Evolutionary conservation across 1,139 yeast genomes (phyloP), one percentile per base, ranked within the genome.

Genomic region (Diutina pseudorugosa): DNA sequence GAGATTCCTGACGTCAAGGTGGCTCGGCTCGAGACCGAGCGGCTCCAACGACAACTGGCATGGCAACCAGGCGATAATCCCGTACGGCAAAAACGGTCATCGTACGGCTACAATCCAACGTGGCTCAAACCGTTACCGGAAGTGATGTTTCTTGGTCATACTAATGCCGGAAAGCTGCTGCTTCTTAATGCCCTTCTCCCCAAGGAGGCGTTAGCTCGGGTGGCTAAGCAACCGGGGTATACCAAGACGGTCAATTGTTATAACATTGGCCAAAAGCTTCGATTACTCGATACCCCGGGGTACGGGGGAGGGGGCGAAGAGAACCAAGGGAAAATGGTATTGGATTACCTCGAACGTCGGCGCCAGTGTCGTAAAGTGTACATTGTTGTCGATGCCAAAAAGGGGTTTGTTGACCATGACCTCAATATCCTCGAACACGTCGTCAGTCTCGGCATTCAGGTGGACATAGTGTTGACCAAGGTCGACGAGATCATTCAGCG

Each of bases 81-180:
- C 12, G 36, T 30, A 14, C 12, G 36, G 11, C 36, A 12, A 57
- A 53, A 56, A 62, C 58, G 52, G 21, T 21, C 47, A 14, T 61
- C 71, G 1, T 69, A 67, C 56, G 73, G 74, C 0, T 64, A 69
- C 20, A 57, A 55, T 16, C 71, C 73, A 4, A 61, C 59, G 16
- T 57, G 65, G 23, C 59, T 71, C 41, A 59, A 56, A 51, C 64
- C 66, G 14, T 59, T 73, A 16, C 95, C 95, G 0, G 95, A 88
- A 60, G 79, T 88, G 2, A 69, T 85, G 7, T 72, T 89, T 47
- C 61, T 89, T 52, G 96, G 96, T 0, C 78, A 87, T 57, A 84
- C 95, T 51, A 89, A 89, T 60, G 89, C 82, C 1, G 97, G 97
- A 0, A 89, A 89, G 62, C 86, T 95, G 0, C 80, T 94, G 0